Evolutionary conservation across 306 rosid genomes (phyloP).

Genomic region (Biancaea sappan): DNA sequence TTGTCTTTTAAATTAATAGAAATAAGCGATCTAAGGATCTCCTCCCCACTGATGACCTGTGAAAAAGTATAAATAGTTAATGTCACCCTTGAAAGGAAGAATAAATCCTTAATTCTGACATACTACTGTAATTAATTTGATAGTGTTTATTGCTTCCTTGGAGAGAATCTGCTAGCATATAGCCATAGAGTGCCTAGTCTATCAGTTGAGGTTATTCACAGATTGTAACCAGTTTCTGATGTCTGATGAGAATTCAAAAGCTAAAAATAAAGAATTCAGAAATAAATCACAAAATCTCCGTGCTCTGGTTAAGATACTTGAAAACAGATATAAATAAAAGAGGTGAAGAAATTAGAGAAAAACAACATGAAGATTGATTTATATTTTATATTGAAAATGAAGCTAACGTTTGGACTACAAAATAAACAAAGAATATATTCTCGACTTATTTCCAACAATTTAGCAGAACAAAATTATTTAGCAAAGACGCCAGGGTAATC

Average conservation of each 20-base stretch:
- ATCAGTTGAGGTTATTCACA: neutral
- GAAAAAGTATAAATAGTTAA: conserved; percentile 12
- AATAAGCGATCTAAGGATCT: conserved; percentile 55
- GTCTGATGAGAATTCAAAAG: neutral
- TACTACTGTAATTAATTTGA: conserved; percentile 12
- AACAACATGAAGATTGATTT: too few relatives aligned
- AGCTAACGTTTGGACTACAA: neutral
- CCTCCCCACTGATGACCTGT: conserved; percentile 65
- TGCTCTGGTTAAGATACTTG: neutral
- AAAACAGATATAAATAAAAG: too few relatives aligned
- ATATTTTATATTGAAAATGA: neutral
- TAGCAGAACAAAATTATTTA: neutral
- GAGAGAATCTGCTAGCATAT: conserved; percentile 10
- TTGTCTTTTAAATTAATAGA: conserved; percentile 66
- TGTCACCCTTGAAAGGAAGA: conserved; percentile 14
- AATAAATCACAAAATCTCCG: neutral
- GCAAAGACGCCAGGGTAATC: neutral
- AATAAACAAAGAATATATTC: neutral
- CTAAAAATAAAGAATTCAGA: neutral
- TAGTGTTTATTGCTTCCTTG: conserved; percentile 3
- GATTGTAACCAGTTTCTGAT: neutral
- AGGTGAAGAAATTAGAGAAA: neutral
- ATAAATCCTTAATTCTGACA: conserved; percentile 11
- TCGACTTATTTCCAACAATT: neutral
- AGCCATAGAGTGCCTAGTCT: neutral